These are phyloP conservation scores for Sporisorium reilianum DNA, from an alignment of 1,284 basidiomycete species.

Conservation along the genomic window DNA sequence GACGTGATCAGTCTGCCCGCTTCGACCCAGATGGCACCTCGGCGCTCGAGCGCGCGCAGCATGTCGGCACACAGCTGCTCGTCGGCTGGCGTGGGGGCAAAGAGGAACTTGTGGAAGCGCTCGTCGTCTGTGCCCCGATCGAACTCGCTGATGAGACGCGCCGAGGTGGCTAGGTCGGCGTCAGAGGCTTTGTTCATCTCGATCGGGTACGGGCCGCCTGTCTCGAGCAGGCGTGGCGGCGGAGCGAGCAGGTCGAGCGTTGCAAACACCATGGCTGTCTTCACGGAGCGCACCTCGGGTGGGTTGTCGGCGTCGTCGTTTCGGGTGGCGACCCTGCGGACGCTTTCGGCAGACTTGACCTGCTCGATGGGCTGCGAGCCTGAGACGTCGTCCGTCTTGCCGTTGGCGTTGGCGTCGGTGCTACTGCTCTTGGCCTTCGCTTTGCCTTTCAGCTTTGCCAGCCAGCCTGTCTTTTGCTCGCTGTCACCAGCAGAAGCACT, in stretches of 20 bases:
- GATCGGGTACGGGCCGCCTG: constrained; percentile 37
- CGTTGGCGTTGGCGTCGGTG: neutral
- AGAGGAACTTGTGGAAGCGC: constrained; percentile 27
- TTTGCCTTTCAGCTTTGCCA: constrained; percentile 30
- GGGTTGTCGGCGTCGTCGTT: neutral
- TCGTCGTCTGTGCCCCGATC: constrained; percentile 29
- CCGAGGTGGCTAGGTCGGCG: constrained; percentile 26
- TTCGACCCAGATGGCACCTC: constrained; percentile 43
- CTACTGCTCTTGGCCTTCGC: constrained; percentile 16
- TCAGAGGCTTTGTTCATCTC: constrained; percentile 45
- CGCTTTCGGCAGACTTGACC: constrained; percentile 16
- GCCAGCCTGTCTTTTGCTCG: constrained; percentile 18
- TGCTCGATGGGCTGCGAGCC: constrained; percentile 4
- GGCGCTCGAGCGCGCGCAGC: constrained; percentile 33
- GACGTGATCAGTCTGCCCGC: constrained; percentile 43
- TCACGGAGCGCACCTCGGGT: constrained; percentile 12
- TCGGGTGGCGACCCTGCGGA: neutral
- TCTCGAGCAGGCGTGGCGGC: constrained; percentile 35
- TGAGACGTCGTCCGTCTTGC: neutral
- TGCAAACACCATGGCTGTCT: constrained; percentile 35
- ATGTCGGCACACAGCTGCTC: constrained; percentile 21
- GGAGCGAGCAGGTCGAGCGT: constrained; percentile 48
- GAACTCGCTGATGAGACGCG: constrained; percentile 29
- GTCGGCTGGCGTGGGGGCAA: constrained; percentile 12
- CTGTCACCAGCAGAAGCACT: neutral